Evolutionary conservation across 1,139 yeast species (phyloP).

Genomic region (Diutina pseudorugosa): DNA sequence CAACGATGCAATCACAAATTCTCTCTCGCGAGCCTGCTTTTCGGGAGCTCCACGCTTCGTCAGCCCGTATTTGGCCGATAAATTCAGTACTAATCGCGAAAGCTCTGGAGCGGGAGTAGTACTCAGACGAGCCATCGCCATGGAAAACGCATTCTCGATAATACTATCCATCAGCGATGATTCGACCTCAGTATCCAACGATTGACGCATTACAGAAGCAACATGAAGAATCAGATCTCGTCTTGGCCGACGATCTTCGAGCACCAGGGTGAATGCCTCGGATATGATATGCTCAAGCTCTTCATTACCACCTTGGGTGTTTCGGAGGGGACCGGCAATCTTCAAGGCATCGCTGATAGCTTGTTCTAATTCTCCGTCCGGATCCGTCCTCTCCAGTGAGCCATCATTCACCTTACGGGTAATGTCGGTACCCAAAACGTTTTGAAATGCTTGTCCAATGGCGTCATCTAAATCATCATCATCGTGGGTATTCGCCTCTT

Average conservation of each 20-base stretch:
- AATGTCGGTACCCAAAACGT: slow-evolving; percentile 5
- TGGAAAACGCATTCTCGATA: not conserved
- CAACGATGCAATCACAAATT: not conserved
- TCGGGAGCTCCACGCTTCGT: not conserved
- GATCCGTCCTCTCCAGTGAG: not conserved
- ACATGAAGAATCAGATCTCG: slow-evolving; percentile 2
- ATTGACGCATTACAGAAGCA: slow-evolving; percentile 1
- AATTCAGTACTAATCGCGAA: not conserved
- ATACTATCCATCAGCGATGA: not conserved
- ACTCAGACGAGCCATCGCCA: not conserved
- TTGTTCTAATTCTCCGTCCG: slow-evolving; percentile 4
- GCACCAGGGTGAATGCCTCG: slow-evolving; percentile 9
- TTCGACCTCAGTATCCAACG: slow-evolving; percentile 9
- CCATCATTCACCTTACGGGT: not conserved
- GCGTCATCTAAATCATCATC: slow-evolving; percentile 17
- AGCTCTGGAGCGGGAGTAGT: not conserved
- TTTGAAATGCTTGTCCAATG: slow-evolving; percentile 14
- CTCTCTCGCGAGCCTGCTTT: not conserved
- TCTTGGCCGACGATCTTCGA: not conserved
- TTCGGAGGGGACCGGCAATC: not conserved
- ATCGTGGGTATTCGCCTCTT: slow-evolving; percentile 5
- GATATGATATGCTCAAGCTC: slow-evolving; percentile 11
- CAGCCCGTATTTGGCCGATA: not conserved
- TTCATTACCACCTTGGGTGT: slow-evolving; percentile 7
- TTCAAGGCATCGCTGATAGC: not conserved